phyloP scores from a whole-genome alignment of 2,329 filamentous ascomycete genomes.

The Verruconis gallopava region DNA sequence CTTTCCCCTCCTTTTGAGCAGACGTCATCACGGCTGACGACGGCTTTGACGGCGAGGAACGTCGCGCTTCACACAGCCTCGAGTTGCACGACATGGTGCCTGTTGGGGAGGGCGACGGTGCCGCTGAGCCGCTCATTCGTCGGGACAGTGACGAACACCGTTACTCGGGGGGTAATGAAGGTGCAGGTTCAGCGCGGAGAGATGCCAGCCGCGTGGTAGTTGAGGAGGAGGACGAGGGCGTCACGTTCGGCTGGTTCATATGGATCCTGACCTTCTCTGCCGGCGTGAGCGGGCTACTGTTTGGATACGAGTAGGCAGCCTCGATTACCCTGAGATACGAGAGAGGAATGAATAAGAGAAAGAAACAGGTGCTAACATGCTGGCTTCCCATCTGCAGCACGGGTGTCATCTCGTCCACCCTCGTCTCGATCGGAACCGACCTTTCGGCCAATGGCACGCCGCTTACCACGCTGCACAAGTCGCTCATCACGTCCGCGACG shows the following conservation, averaged over 20 bases:
- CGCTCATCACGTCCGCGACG: constrained; percentile 44
- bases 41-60: too few relatives aligned
- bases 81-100: constrained; percentile 19
- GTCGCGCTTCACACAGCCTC: too few relatives aligned
- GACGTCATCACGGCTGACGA: too few relatives aligned
- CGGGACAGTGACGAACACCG: constrained; percentile 10
- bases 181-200: neutral
- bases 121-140: constrained; percentile 22
- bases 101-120: constrained; percentile 10
- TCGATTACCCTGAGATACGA: neutral
- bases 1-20: too few relatives aligned
- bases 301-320: constrained; percentile 47
- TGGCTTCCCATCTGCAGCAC: too few relatives aligned
- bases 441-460: constrained; percentile 31
- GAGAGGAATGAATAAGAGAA: neutral
- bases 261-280: constrained; percentile 45
- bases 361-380: constrained; percentile 7
- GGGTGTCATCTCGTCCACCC: constrained; percentile 47
- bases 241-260: constrained; percentile 30
- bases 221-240: constrained; percentile 9
- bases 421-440: constrained; percentile 42
- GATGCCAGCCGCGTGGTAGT: neutral
- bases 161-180: too few relatives aligned
- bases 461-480: constrained; percentile 43
- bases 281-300: constrained; percentile 44